phyloP scores from a whole-genome alignment of 441 rosid species.

The Arabidopsis lyrata region DNA sequence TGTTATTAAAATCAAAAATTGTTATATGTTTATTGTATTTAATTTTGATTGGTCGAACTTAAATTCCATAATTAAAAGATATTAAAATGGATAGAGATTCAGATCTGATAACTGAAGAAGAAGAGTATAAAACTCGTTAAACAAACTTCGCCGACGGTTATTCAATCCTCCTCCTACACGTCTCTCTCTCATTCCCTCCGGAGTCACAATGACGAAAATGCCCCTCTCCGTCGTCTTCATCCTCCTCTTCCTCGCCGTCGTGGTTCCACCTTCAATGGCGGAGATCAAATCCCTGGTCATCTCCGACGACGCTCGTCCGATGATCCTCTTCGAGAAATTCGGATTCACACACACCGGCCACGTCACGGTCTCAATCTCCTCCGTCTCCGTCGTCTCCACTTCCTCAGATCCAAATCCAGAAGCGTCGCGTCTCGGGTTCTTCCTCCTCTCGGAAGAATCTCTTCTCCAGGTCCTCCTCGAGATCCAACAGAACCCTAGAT shows the following conservation, averaged over 20 bases:
- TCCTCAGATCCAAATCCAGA: slow-evolving; percentile 55
- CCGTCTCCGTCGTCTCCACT: slow-evolving; percentile 69
- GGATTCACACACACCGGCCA: slow-evolving; percentile 92
- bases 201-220: slow-evolving; percentile 51
- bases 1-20: no score
- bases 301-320: slow-evolving; percentile 70
- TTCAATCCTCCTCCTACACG: slow-evolving; percentile 21
- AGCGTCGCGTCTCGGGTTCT: slow-evolving; percentile 87
- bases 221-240: slow-evolving; percentile 45
- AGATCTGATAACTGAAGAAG: slow-evolving; percentile 28
- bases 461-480: slow-evolving; percentile 86
- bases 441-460: slow-evolving; percentile 91
- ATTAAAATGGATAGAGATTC: slow-evolving; percentile 1
- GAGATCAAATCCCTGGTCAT: slow-evolving; percentile 88
- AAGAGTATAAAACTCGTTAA: slow-evolving; percentile 8
- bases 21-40: neutral
- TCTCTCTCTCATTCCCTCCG: neutral
- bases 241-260: slow-evolving; percentile 45
- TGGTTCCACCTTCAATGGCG: slow-evolving; percentile 55
- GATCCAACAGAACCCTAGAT: slow-evolving; percentile 74
- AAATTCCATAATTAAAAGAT: neutral
- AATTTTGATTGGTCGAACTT: neutral
- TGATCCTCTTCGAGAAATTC: slow-evolving; percentile 96
- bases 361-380: slow-evolving; percentile 64
- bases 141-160: slow-evolving; percentile 34